Conservation (phyloP, 2,329 filamentous ascomycete species). For the Cercospora janseana region DNA sequence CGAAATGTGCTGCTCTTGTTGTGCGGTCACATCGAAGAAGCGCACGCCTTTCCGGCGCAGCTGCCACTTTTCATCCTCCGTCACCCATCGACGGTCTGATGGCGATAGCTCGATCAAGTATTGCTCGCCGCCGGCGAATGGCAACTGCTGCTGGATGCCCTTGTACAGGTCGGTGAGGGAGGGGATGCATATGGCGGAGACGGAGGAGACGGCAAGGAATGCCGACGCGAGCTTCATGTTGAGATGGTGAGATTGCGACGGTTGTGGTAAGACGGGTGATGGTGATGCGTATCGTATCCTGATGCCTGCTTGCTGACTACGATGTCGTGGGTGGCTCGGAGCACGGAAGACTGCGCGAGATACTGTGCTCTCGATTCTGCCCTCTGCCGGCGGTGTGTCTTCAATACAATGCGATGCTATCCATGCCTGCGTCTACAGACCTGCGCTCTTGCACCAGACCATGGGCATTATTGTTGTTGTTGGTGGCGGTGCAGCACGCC, state of each 20-base stretch:
- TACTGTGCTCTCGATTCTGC: no score
- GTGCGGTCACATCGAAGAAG: slow-evolving; percentile 91
- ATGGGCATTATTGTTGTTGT: no score
- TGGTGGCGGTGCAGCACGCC: no score
- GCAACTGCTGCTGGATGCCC: slow-evolving; percentile 30
- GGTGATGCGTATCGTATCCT: neutral
- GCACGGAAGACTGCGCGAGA: neutral
- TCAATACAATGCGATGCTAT: no score
- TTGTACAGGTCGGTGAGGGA: slow-evolving; percentile 24
- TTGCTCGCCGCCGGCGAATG: slow-evolving; percentile 46
- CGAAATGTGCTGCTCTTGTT: slow-evolving; percentile 29
- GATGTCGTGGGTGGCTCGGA: slow-evolving; percentile 8
- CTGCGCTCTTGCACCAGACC: neutral
- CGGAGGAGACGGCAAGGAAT: slow-evolving; percentile 26
- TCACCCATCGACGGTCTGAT: slow-evolving; percentile 80
- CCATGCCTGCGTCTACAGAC: no score
- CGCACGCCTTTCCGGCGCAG: slow-evolving; percentile 74
- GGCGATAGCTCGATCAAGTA: slow-evolving; percentile 83
- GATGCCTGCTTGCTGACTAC: slow-evolving; percentile 7
- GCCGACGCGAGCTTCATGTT: slow-evolving; percentile 29
- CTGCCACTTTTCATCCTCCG: slow-evolving; percentile 93
- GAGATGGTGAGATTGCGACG: neutral
- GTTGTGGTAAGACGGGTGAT: neutral
- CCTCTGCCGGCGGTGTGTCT: no score
- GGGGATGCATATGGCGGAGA: slow-evolving; percentile 28